Evolutionary conservation across 306 rosid genomes (phyloP).

Genomic region (Gastrolobium villosum): DNA sequence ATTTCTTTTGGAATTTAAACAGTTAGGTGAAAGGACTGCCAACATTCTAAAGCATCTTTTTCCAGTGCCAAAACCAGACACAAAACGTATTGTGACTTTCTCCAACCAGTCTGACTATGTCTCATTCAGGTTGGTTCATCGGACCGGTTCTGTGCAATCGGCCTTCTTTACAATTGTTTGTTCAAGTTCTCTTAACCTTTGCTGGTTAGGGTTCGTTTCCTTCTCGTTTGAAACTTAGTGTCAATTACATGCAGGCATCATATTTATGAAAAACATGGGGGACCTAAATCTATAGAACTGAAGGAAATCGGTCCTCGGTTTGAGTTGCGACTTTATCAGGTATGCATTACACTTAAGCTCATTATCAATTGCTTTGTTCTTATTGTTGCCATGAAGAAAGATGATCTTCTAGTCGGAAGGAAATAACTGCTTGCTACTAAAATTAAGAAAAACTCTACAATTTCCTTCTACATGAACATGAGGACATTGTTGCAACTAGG

Average conservation of each 20-base stretch:
- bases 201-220: not conserved
- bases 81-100: conserved; percentile 85
- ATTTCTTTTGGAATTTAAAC: conserved; percentile 48
- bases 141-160: conserved; percentile 2
- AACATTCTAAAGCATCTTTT: conserved; percentile 88
- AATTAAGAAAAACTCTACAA: not conserved
- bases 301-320: conserved; percentile 97
- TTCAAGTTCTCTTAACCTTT: conserved; percentile 21
- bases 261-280: conserved; percentile 79
- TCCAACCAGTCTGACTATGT: conserved; percentile 83
- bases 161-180: conserved; percentile 7
- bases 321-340: conserved; percentile 85
- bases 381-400: conserved; percentile 5
- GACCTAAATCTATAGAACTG: conserved; percentile 83
- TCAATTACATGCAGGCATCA: conserved; percentile 72
- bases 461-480: not conserved
- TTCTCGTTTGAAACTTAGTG: conserved; percentile 26
- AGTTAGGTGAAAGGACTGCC: conserved; percentile 89
- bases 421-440: conserved; percentile 27
- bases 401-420: conserved; percentile 3
- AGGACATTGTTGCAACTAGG: conserved; percentile 6
- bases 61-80: conserved; percentile 94
- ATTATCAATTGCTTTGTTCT: conserved; percentile 23
- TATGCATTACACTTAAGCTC: conserved; percentile 47
- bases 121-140: conserved; percentile 83